Conservation (phyloP, 495 filamentous ascomycete genomes). For the Corynascus novoguineensis region DNA sequence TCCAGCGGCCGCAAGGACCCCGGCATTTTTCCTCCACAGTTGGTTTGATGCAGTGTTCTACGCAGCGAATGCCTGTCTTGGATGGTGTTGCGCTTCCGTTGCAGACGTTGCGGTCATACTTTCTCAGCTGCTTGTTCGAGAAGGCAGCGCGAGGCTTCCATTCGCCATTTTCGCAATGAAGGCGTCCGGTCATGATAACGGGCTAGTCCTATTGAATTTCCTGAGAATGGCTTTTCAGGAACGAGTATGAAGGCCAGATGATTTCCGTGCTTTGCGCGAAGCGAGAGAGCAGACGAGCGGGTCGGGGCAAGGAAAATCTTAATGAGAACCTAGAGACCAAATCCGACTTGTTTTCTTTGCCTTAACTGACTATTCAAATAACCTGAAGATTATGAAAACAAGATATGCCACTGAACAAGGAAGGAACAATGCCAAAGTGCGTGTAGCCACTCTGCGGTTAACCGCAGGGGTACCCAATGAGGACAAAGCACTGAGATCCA, state of each 20-base stretch:
- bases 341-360: too few species aligned
- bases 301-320: too few species aligned
- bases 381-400: too few species aligned
- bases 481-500: too few species aligned
- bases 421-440: too few species aligned
- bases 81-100: conserved; percentile 19
- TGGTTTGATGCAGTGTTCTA: conserved; percentile 14
- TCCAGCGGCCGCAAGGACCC: conserved; percentile 45
- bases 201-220: not conserved
- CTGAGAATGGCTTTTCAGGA: not conserved
- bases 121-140: conserved; percentile 43
- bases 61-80: conserved; percentile 26
- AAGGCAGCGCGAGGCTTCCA: conserved; percentile 35
- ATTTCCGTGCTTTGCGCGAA: too few species aligned
- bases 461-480: too few species aligned
- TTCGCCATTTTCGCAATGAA: conserved; percentile 39
- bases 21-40: conserved; percentile 30
- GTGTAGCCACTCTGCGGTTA: too few species aligned
- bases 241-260: not conserved
- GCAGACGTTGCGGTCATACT: conserved; percentile 26
- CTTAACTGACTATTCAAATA: too few species aligned
- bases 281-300: too few species aligned
- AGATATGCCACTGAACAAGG: too few species aligned
- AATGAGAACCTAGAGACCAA: too few species aligned
- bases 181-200: not conserved